Evolutionary conservation across 1,284 basidiomycete species (phyloP), one percentile per base, ranked within the genome.

Genomic region (Lignosus rhinocerotis): DNA sequence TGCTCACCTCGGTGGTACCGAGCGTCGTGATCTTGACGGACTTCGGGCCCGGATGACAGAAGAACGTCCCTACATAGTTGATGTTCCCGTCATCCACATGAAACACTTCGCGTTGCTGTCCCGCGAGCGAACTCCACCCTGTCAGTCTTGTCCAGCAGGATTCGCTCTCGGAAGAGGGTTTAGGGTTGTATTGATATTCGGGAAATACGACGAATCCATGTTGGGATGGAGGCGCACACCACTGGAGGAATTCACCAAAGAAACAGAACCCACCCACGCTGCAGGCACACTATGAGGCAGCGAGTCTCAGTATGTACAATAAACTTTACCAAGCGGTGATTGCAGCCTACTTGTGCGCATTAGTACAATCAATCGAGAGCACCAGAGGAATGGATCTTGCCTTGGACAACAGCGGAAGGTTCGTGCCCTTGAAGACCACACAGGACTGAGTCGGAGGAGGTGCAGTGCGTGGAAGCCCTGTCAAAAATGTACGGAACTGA

Each of bases 31-130:
- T 41, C 9, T 10, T 34, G 3, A 53, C 32, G 11, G 12, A 5
- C 2, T 36, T 39, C 6, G 62, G 59, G 2, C 62, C 62, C 6
- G 51, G 48, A 10, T 64, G 59, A 19, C 58, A 51, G 39, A 64
- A 55, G 53, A 58, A 63, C 11, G 61, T 63, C 16, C 61, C 61
- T 1, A 44, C 53, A 51, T 63, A 63, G 14, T 31, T 33, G 10
- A 60, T 58, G 9, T 51, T 47, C 2, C 19, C 62, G 2, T 33
- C 59, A 7, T 64, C 59, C 17, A 50, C 16, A 47, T 61, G 53
- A 49, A 64, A 55, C 6, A 64, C 14, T 19, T 64, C 62, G 17
- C 54, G 57, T 14, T 58, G 62, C 45, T 57, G 55, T 0, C 62
- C 59, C 3, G 45, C 45, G n/a, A 61, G 45, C 1, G 54, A 31